These are phyloP conservation scores for Theileria annulata DNA, from an alignment of 169 alveolate genomes.

Conservation along the genomic window DNA sequence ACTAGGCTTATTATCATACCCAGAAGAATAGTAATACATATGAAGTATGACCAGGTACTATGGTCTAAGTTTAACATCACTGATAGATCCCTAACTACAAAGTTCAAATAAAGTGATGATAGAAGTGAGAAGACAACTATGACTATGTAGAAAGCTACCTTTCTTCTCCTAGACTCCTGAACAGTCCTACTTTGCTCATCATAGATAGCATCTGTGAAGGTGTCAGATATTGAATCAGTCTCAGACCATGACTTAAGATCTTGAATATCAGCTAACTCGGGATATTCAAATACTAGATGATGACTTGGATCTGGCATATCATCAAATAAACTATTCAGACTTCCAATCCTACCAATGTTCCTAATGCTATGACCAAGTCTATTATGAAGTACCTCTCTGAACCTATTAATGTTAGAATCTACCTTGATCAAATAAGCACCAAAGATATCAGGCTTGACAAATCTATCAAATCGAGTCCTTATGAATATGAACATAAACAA, in stretches of 20 bases:
- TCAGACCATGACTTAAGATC: neutral
- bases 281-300: neutral
- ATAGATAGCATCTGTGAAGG: neutral
- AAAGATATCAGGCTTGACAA: neutral
- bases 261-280: neutral
- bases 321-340: neutral
- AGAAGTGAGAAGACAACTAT: constrained; percentile 1
- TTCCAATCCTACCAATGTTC: neutral
- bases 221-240: neutral
- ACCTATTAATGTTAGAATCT: neutral
- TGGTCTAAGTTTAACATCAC: neutral
- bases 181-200: neutral
- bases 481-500: neutral
- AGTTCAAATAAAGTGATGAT: neutral
- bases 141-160: neutral
- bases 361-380: neutral
- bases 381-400: neutral
- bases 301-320: neutral
- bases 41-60: neutral
- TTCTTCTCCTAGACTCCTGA: neutral
- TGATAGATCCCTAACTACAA: neutral
- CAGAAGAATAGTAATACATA: neutral
- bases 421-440: neutral
- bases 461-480: constrained; percentile 2
- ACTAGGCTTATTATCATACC: neutral